These are phyloP conservation scores for Canavalia ensiformis DNA, from an alignment of 306 rosid genomes.

Conservation along the genomic window DNA sequence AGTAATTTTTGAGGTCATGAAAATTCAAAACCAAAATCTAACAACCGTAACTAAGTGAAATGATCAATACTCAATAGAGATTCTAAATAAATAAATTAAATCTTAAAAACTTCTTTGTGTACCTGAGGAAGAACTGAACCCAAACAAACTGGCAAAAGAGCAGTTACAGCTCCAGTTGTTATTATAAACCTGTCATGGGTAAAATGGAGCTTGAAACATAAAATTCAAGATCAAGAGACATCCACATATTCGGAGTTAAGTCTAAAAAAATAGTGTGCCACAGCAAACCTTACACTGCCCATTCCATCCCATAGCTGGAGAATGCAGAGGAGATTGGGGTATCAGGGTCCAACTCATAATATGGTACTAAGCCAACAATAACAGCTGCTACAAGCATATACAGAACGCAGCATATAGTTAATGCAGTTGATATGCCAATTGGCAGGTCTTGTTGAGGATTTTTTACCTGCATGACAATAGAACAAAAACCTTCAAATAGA, in stretches of 20 bases:
- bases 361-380: slow-evolving; percentile 79
- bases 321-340: slow-evolving; percentile 80
- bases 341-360: slow-evolving; percentile 69
- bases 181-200: slow-evolving; percentile 70
- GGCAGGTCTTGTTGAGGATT: slow-evolving; percentile 83
- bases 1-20: slow-evolving; percentile 10
- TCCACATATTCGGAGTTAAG: slow-evolving; percentile 16
- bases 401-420: slow-evolving; percentile 66
- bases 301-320: slow-evolving; percentile 67
- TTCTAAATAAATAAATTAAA: slow-evolving; percentile 30
- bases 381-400: slow-evolving; percentile 78
- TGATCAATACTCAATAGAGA: background rate
- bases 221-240: background rate
- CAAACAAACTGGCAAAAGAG: too few relatives aligned
- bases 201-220: slow-evolving; percentile 34
- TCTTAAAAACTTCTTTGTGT: slow-evolving; percentile 29
- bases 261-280: slow-evolving; percentile 29
- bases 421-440: slow-evolving; percentile 68
- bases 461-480: slow-evolving; percentile 62
- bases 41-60: slow-evolving; percentile 35
- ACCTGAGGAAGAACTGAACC: slow-evolving; percentile 95
- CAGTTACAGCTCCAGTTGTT: slow-evolving; percentile 83
- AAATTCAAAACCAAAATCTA: slow-evolving; percentile 25
- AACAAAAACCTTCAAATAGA: slow-evolving; percentile 12
- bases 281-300: slow-evolving; percentile 80